phyloP scores from a whole-genome alignment of 805 yeast genomes.

The Komagataella kurtzmanii region DNA sequence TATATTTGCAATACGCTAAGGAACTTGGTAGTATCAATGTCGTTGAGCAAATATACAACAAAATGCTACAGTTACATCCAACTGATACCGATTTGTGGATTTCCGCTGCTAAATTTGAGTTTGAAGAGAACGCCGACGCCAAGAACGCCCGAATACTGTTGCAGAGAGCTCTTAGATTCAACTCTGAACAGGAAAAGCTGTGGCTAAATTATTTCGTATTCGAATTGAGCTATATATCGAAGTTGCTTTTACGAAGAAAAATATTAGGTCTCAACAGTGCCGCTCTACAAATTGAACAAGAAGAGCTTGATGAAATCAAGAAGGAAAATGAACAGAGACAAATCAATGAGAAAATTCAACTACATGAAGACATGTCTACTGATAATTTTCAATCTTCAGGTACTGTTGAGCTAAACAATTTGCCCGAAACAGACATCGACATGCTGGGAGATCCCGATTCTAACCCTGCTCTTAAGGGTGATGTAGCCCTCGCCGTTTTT shows the following conservation, averaged over 20 bases:
- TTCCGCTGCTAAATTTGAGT: conserved; percentile 87
- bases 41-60: conserved; percentile 64
- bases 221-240: conserved; percentile 77
- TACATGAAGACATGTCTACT: conserved; percentile 14
- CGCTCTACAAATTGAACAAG: conserved; percentile 44
- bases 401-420: conserved; percentile 37
- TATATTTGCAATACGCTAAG: conserved; percentile 58
- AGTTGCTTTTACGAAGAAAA: conserved; percentile 70
- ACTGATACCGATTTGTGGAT: conserved; percentile 85
- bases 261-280: conserved; percentile 69
- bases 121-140: conserved; percentile 78
- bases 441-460: conserved; percentile 79
- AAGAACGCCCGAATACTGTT: conserved; percentile 78
- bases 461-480: conserved; percentile 68
- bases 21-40: conserved; percentile 55
- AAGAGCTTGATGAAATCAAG: conserved; percentile 16
- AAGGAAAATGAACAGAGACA: conserved; percentile 11
- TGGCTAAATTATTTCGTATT: conserved; percentile 85
- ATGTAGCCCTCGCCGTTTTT: conserved; percentile 56
- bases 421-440: conserved; percentile 81
- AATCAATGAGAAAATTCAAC: conserved; percentile 11
- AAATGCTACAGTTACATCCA: conserved; percentile 80
- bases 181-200: conserved; percentile 53
- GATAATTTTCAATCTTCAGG: conserved; percentile 12
- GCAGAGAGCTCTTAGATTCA: conserved; percentile 77